Conservation (phyloP, 129 eudicot species). For the Artemisia argyi region DNA sequence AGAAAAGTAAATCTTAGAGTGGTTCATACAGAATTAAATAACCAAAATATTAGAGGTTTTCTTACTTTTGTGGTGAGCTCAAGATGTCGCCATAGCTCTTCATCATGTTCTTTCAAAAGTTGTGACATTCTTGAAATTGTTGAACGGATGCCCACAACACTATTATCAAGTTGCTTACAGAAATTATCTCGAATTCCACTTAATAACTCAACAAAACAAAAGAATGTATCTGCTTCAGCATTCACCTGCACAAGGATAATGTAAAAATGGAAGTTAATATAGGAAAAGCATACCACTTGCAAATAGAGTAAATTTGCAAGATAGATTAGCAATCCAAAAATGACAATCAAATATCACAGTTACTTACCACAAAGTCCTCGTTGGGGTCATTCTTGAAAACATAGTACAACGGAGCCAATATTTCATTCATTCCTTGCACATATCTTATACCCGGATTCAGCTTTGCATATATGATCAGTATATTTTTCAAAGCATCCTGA, state of each 20-base stretch:
- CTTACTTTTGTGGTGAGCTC: slow-evolving; percentile 89
- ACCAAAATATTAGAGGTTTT: not conserved
- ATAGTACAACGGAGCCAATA: slow-evolving; percentile 88
- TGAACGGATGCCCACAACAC: slow-evolving; percentile 95
- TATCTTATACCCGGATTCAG: slow-evolving; percentile 97
- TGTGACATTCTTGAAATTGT: slow-evolving; percentile 83
- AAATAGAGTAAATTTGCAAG: not conserved
- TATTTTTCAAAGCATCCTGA: slow-evolving; percentile 80
- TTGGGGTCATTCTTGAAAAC: slow-evolving; percentile 83
- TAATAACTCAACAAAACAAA: slow-evolving; percentile 93
- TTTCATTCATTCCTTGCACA: slow-evolving; percentile 99
- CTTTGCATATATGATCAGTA: slow-evolving; percentile 90
- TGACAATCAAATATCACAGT: slow-evolving; percentile 1
- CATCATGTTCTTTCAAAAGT: slow-evolving; percentile 91
- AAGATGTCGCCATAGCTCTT: slow-evolving; percentile 98
- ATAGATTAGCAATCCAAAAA: not conserved
- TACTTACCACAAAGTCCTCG: slow-evolving; percentile 85
- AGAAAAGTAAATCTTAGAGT: no score
- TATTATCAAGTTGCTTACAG: slow-evolving; percentile 95
- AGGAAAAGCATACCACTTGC: not conserved
- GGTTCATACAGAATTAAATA: no score
- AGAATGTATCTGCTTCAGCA: slow-evolving; percentile 97
- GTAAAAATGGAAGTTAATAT: not conserved
- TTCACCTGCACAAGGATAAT: slow-evolving; percentile 52
- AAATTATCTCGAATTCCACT: slow-evolving; percentile 84